A percentile compares a stretch with the other conserved stretches of the same genome.
These are phyloP conservation scores for Rubia tinctorum DNA, from an alignment of 305 asterid genomes.

Conservation along the genomic window DNA sequence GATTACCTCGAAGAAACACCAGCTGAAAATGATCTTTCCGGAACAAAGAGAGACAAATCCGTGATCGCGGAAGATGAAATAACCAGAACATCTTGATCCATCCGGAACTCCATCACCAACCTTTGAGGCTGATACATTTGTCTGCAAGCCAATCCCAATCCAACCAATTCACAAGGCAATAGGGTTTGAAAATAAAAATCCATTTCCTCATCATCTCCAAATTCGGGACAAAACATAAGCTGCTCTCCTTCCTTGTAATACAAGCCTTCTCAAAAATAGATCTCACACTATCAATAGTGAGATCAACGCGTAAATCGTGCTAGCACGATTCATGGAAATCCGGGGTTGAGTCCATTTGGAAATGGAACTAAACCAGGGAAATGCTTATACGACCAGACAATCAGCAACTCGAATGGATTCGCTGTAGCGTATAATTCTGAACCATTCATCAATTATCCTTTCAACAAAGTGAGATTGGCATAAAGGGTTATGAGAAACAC, in stretches of 20 bases:
- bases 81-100: conserved; percentile 30
- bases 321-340: conserved; percentile 29
- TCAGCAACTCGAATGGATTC: conserved; percentile 20
- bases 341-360: neutral
- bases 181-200: conserved; percentile 11
- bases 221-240: neutral
- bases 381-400: conserved; percentile 28
- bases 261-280: neutral
- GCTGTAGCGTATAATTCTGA: neutral
- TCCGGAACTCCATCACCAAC: conserved; percentile 25
- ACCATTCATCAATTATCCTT: neutral
- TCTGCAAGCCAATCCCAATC: conserved; percentile 19
- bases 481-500: neutral
- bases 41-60: neutral
- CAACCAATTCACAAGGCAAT: conserved; percentile 20
- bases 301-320: conserved; percentile 8
- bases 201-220: conserved; percentile 3
- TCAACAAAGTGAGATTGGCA: neutral
- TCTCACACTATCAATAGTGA: neutral
- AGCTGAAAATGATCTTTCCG: conserved; percentile 1
- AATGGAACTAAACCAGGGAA: conserved; percentile 14
- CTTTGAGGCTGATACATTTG: conserved; percentile 25
- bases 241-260: conserved; percentile 7
- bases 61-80: neutral
- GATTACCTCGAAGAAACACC: conserved; percentile 15